Evolutionary conservation across 208 protist genomes (phyloP), one percentile per base, ranked within the genome.

Genomic region (Trypanosomatidae sp.): DNA sequence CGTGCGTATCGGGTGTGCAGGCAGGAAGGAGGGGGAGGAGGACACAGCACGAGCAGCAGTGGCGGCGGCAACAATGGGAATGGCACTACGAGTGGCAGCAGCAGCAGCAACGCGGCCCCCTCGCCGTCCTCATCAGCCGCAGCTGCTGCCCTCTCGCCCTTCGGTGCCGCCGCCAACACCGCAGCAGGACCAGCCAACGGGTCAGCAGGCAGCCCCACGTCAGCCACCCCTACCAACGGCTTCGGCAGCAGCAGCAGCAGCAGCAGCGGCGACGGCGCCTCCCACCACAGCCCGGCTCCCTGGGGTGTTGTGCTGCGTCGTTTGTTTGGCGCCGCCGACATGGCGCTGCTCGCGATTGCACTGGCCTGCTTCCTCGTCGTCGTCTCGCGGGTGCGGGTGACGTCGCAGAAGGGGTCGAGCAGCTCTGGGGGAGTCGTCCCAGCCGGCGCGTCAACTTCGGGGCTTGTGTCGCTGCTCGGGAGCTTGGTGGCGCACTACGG

Each of bases 1-100:
- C 87, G 91, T 0, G 83, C 75, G 10, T 96, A 96, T 47, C 80
- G 86, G 2, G 79, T 96, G 44, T 86, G 78, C 41, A 76, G 86
- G 8, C 79, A 85, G 66, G 72, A 80, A 19, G 78, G 71, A 3
- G 47, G 55, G n/a, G n/a, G n/a, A n/a, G n/a, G n/a, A n/a, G n/a
- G n/a, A n/a, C n/a, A n/a, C n/a, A n/a, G n/a, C n/a, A n/a, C n/a
- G n/a, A n/a, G n/a, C n/a, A n/a, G n/a, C n/a, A n/a, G n/a, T n/a
- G n/a, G n/a, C n/a, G n/a, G n/a, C n/a, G n/a, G n/a, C n/a, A n/a
- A n/a, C n/a, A n/a, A n/a, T n/a, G n/a, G n/a, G n/a, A n/a, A n/a
- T n/a, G n/a, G n/a, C n/a, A n/a, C n/a, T n/a, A n/a, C n/a, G n/a
- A n/a, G n/a, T n/a, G n/a, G n/a, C n/a, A n/a, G n/a, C n/a, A n/a